Conservation (phyloP, 2,329 filamentous ascomycete genomes). For the Fusarium sp. region DNA sequence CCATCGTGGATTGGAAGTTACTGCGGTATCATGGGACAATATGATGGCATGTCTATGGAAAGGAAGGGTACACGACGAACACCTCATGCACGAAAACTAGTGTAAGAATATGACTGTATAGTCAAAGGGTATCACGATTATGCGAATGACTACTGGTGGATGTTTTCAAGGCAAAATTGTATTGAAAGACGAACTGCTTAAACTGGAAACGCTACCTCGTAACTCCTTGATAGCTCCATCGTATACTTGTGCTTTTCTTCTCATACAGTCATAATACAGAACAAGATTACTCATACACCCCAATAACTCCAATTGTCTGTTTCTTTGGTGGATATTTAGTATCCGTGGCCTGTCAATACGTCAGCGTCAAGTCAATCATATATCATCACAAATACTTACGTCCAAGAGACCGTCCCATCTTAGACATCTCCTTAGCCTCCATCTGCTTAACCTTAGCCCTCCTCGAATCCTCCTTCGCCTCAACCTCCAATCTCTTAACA, state of each 20-base stretch:
- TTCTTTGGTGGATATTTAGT: neutral
- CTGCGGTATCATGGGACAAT: too few species aligned
- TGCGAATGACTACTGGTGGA: too few species aligned
- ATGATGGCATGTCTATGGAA: too few species aligned
- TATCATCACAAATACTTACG: conserved; percentile 58
- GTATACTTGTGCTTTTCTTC: conserved; percentile 5
- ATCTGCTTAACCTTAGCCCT: conserved; percentile 75
- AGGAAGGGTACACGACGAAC: too few species aligned
- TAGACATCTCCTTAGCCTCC: conserved; percentile 72
- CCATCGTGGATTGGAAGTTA: too few species aligned
- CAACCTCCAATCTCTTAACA: conserved; percentile 70
- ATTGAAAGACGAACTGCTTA: conserved; percentile 5
- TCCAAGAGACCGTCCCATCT: conserved; percentile 75
- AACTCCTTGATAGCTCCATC: conserved; percentile 1
- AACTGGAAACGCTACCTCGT: neutral
- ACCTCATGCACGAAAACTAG: too few species aligned
- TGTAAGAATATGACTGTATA: too few species aligned
- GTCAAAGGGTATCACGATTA: too few species aligned
- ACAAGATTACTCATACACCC: neutral
- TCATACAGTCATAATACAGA: conserved; percentile 22
- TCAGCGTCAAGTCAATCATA: neutral
- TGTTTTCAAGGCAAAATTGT: neutral
- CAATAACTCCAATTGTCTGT: neutral
- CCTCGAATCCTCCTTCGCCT: conserved; percentile 73
- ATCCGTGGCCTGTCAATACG: conserved; percentile 12